These are phyloP conservation scores for Pseudocercospora pini-densiflorae DNA, from an alignment of 2,329 filamentous ascomycete genomes.

Conservation along the genomic window DNA sequence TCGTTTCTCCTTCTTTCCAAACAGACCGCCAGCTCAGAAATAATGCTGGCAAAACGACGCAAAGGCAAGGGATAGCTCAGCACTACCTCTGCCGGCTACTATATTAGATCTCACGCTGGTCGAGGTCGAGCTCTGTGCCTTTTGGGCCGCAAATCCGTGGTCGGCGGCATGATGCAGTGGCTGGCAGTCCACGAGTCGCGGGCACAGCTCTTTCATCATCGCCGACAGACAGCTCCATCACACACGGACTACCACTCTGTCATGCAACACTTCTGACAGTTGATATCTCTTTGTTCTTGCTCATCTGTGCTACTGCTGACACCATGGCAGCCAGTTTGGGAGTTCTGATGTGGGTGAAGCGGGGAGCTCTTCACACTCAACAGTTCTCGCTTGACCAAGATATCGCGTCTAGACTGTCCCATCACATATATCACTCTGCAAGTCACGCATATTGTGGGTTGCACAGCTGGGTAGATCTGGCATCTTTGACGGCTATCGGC, in stretches of 20 bases:
- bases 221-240: not conserved
- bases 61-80: conserved; percentile 3
- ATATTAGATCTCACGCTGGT: not conserved
- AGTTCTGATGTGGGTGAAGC: not conserved
- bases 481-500: too few relatives aligned
- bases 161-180: conserved; percentile 6
- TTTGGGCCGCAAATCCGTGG: not conserved
- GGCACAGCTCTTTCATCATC: conserved; percentile 8
- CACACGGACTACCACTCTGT: not conserved
- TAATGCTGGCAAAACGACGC: not conserved
- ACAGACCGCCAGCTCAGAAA: not conserved
- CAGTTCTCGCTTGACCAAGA: conserved; percentile 19
- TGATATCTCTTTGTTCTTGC: not conserved
- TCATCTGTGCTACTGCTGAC: not conserved
- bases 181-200: conserved; percentile 8
- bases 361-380: conserved; percentile 19
- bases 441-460: not conserved
- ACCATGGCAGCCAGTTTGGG: not conserved
- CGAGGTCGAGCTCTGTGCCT: not conserved
- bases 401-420: conserved; percentile 14
- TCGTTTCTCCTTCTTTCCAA: not conserved
- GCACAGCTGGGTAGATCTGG: not conserved
- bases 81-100: not conserved
- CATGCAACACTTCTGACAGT: not conserved
- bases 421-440: not conserved